These are phyloP conservation scores for Lactarius sp. DNA, from an alignment of 768 basidiomycete genomes.

Conservation along the genomic window DNA sequence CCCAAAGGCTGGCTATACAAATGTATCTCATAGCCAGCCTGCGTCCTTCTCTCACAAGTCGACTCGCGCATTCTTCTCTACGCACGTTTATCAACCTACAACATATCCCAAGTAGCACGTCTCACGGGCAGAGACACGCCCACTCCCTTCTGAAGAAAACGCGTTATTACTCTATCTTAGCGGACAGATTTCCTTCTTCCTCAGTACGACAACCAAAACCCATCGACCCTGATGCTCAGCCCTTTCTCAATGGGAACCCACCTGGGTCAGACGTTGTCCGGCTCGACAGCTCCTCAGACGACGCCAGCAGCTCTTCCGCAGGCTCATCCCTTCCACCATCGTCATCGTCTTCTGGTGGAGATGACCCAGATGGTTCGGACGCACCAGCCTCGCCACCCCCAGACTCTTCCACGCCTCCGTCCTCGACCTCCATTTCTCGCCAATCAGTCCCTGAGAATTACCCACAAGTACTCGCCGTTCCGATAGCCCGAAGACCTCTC, in stretches of 20 bases:
- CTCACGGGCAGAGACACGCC: neutral
- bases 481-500: conserved; percentile 90
- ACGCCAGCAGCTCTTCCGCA: conserved; percentile 27
- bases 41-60: neutral
- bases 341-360: conserved; percentile 40
- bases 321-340: conserved; percentile 38
- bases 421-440: conserved; percentile 63
- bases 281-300: conserved; percentile 14
- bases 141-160: neutral
- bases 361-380: conserved; percentile 35
- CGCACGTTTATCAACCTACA: neutral
- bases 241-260: too few species aligned
- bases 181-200: neutral
- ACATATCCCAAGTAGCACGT: neutral
- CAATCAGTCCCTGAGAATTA: conserved; percentile 87
- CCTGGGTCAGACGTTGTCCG: conserved; percentile 9
- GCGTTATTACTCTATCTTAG: conserved; percentile 8
- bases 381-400: conserved; percentile 39
- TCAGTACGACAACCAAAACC: neutral
- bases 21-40: conserved; percentile 12
- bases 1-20: conserved; percentile 1
- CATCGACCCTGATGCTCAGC: neutral
- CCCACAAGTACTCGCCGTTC: conserved; percentile 91
- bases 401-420: conserved; percentile 34
- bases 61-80: neutral